Evolutionary conservation across 139 green algal species (phyloP).

Genomic region (Picochlorum sp.): DNA sequence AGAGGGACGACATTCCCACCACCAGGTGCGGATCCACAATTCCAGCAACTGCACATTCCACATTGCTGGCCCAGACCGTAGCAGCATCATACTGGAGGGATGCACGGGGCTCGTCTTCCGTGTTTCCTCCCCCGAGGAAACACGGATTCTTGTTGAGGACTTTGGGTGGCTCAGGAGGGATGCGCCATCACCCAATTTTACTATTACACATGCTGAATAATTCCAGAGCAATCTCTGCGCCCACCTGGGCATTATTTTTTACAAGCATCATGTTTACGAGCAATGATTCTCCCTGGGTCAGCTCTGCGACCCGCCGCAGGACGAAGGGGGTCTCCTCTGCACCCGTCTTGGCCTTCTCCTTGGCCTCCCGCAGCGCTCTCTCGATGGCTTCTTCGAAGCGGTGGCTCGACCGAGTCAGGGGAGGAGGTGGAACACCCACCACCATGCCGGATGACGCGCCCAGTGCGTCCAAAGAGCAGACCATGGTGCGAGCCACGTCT

Average conservation of each 20-base stretch:
- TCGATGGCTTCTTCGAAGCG: constrained; percentile 57
- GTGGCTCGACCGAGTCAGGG: neutral
- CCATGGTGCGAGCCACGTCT: constrained; percentile 57
- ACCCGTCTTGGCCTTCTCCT: constrained; percentile 45
- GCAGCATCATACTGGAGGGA: neutral
- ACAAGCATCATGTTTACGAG: constrained; percentile 86
- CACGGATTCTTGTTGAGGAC: neutral
- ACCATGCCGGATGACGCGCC: constrained; percentile 52
- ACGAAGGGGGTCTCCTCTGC: constrained; percentile 85
- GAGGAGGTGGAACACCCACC: constrained; percentile 77
- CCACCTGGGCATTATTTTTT: constrained; percentile 89
- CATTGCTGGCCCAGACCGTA: constrained; percentile 17
- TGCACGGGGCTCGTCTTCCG: neutral
- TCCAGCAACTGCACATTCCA: constrained; percentile 47
- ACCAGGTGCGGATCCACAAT: constrained; percentile 59
- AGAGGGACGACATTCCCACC: constrained; percentile 14
- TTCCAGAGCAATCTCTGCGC: constrained; percentile 56
- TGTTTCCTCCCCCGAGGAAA: too few relatives aligned
- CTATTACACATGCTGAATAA: constrained; percentile 9
- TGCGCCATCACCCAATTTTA: neutral
- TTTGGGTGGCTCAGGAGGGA: neutral
- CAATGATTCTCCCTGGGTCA: constrained; percentile 76
- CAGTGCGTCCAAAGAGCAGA: constrained; percentile 22
- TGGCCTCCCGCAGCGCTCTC: constrained; percentile 62
- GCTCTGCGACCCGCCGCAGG: constrained; percentile 66